Base-by-base conservation (phyloP, 345 rosid genomes). In the Citrus reticulata region DNA sequence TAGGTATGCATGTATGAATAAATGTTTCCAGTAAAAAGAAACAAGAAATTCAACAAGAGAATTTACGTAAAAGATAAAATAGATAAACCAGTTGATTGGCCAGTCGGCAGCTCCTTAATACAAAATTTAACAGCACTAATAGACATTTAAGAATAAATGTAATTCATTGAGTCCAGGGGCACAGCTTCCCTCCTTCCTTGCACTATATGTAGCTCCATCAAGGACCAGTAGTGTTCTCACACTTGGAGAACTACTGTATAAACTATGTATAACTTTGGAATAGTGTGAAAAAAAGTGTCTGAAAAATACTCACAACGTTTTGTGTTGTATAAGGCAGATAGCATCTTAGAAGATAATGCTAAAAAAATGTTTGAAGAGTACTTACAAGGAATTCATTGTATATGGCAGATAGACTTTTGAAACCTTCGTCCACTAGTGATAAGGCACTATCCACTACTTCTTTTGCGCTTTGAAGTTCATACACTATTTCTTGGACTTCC, bases 361-460 rank as follows among this genome's bases (percentile, higher is more conserved):
- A 11, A 46, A 46, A 20, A 55, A 55, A 77, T 68, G 11, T 75
- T 79, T 58, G 30, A 25, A 65, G 72, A 76, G 54, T 84, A 90
- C 95, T 90, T 79, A 95, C 98, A 72, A 71, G 80, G 79, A 92
- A 81, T 72, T 83, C 77, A 65, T 77, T 78, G 80, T 81, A 77
- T 65, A 84, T 60, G 30, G 78, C 77, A 46, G 93, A 87, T 68
- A 87, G 83, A 83, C 79, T 85, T 77, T 84, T 91, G 78, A 91
- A 90, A 86, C 81, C 84, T 66, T 91, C 98, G 78, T 91, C 91
- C 72, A 88, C 57, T 77, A 92, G 86, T 29, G 82, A 85, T 60
- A 86, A 80, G 40, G 82, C 80, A 59, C 82, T 82, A 74, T 88
- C 89, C 60, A 85, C 77, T 78, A 85, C 88, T 74, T 84, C 84